Conservation (phyloP, 208 protist genomes). For the Acanthamoeba sp. region DNA sequence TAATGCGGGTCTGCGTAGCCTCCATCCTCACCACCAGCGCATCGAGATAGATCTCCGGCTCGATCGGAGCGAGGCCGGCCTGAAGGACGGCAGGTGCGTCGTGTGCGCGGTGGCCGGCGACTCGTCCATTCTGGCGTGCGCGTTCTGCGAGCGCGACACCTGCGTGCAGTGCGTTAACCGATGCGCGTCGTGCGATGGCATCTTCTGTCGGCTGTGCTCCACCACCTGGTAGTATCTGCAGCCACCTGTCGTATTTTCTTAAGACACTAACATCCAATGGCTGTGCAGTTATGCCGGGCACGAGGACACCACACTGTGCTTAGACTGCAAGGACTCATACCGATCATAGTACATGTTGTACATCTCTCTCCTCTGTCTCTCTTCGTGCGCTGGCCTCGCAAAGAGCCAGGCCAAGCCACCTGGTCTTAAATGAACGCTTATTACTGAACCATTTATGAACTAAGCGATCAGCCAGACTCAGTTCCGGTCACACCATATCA, state of each 20-base stretch:
- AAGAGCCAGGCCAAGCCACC: too few species aligned
- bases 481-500: too few species aligned
- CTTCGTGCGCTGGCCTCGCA: too few species aligned
- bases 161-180: slow-evolving; percentile 30
- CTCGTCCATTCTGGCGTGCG: background rate
- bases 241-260: too few species aligned
- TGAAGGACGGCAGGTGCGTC: slow-evolving; percentile 34
- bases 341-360: too few species aligned
- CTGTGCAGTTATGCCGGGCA: background rate
- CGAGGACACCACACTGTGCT: background rate
- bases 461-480: too few species aligned
- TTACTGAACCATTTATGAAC: too few species aligned
- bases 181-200: background rate
- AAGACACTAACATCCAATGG: background rate
- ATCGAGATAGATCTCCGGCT: background rate
- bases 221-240: background rate
- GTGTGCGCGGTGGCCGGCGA: background rate
- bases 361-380: too few species aligned
- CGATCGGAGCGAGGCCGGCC: background rate
- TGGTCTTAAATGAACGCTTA: too few species aligned
- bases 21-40: background rate
- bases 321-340: background rate
- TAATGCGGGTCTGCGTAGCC: background rate
- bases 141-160: slow-evolving; percentile 30
- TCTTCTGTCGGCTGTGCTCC: slow-evolving; percentile 41